A percentile compares a stretch with the other conserved stretches of the same genome.
phyloP scores from a whole-genome alignment of 495 filamentous ascomycete species.

The Bombardia bombarda region DNA sequence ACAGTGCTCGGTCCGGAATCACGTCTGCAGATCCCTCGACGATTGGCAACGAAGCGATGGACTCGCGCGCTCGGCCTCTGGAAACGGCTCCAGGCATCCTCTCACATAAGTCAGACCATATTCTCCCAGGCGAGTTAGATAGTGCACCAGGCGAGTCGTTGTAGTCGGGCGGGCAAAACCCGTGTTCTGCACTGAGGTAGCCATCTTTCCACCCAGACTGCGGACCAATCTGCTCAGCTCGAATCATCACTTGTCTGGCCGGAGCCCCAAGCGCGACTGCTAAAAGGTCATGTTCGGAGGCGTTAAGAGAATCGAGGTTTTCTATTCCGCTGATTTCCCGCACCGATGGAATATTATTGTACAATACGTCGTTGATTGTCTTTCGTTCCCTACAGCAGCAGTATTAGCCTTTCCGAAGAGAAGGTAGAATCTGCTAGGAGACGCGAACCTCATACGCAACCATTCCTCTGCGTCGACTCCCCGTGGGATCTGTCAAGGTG shows the following conservation, averaged over 20 bases:
- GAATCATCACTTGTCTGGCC: slow-evolving; percentile 42
- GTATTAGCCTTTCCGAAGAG: no score
- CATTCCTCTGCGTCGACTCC: slow-evolving; percentile 29
- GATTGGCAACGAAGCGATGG: slow-evolving; percentile 38
- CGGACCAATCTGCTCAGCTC: slow-evolving; percentile 43
- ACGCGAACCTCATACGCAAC: slow-evolving; percentile 18
- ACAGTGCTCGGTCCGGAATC: slow-evolving; percentile 43
- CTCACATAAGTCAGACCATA: slow-evolving; percentile 47
- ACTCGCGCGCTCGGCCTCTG: slow-evolving; percentile 39
- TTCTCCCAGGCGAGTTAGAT: slow-evolving; percentile 38
- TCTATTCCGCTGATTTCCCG: slow-evolving; percentile 22
- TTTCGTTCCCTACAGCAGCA: slow-evolving; percentile 26
- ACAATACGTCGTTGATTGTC: slow-evolving; percentile 31
- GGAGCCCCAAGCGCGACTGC: slow-evolving; percentile 44
- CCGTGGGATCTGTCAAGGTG: slow-evolving; percentile 19
- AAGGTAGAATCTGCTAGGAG: no score
- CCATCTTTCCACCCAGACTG: slow-evolving; percentile 46
- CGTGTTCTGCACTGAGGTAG: slow-evolving; percentile 41
- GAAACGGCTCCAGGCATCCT: slow-evolving; percentile 45
- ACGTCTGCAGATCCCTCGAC: slow-evolving; percentile 38
- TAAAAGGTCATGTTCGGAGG: slow-evolving; percentile 36
- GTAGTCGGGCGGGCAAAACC: slow-evolving; percentile 44
- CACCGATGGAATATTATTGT: slow-evolving; percentile 23
- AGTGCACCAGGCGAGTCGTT: slow-evolving; percentile 39
- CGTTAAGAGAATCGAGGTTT: slow-evolving; percentile 38